A percentile compares a stretch with the other conserved stretches of the same genome.
Conservation (phyloP, 495 filamentous ascomycete species). For the Endocarpon pusillum region DNA sequence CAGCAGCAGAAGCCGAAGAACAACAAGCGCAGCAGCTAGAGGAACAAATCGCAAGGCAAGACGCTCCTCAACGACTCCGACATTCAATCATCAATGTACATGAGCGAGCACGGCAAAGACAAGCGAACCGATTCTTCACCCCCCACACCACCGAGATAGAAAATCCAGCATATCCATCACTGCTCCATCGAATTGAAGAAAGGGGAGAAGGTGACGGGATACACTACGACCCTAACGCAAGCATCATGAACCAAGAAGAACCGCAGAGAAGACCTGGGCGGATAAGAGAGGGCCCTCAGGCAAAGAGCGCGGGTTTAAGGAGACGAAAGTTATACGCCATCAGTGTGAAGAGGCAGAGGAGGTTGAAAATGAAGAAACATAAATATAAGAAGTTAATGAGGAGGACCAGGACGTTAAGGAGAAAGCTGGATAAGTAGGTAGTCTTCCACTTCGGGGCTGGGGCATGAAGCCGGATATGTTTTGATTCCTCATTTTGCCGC, state of each 20-base stretch:
- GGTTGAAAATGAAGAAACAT: constrained; percentile 99
- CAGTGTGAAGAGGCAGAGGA: constrained; percentile 73
- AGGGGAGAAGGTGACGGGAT: constrained; percentile 20
- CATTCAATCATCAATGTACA: too few relatives aligned
- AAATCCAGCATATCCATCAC: too few relatives aligned
- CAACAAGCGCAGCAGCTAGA: constrained; percentile 5
- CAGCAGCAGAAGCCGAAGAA: constrained; percentile 10
- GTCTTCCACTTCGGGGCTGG: too few relatives aligned
- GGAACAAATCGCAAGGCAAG: not conserved
- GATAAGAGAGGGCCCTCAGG: too few relatives aligned
- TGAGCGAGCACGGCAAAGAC: too few relatives aligned
- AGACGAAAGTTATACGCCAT: constrained; percentile 57
- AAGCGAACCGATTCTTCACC: not conserved
- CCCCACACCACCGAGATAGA: constrained; percentile 24
- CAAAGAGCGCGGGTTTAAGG: too few relatives aligned
- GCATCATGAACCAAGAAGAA: too few relatives aligned
- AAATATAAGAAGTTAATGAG: constrained; percentile 99
- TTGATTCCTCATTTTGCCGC: too few relatives aligned
- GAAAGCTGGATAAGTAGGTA: constrained; percentile 66
- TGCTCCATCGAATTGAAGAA: constrained; percentile 19
- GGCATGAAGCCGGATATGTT: too few relatives aligned
- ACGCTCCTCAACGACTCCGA: too few relatives aligned
- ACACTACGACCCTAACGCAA: constrained; percentile 8
- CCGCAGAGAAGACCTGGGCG: too few relatives aligned
- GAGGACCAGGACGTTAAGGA: constrained; percentile 73